Conservation (phyloP, 768 basidiomycete species). For the Tephrocybe sp. region DNA sequence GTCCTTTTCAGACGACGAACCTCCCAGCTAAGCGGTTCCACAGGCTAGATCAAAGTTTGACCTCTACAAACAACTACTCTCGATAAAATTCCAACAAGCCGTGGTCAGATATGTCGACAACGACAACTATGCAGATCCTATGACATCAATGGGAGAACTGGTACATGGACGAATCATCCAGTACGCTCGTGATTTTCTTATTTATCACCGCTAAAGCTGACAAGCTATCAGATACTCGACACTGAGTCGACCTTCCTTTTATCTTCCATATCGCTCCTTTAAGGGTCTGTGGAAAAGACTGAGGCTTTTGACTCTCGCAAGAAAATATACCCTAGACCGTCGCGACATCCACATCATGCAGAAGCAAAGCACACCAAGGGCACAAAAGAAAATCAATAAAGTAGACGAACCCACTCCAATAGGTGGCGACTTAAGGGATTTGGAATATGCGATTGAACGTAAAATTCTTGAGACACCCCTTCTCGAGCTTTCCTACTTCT, state of each 20-base stretch:
- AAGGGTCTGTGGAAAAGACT: constrained; percentile 57
- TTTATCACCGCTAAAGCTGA: background rate
- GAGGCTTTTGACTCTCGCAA: constrained; percentile 40
- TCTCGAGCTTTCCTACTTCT: constrained; percentile 84
- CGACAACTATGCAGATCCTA: constrained; percentile 66
- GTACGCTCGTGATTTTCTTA: constrained; percentile 25
- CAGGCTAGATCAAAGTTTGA: constrained; percentile 84
- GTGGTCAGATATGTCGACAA: constrained; percentile 73
- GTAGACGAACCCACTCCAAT: constrained; percentile 55
- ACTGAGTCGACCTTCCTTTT: constrained; percentile 28
- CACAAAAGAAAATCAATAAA: constrained; percentile 30
- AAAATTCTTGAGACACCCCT: constrained; percentile 76
- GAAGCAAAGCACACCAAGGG: constrained; percentile 8
- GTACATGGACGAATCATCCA: constrained; percentile 57
- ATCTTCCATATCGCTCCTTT: constrained; percentile 39
- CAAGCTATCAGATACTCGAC: constrained; percentile 28
- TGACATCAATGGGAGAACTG: constrained; percentile 64
- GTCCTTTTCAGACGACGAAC: background rate
- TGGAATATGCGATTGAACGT: constrained; percentile 89
- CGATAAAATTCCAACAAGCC: constrained; percentile 67
- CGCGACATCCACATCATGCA: constrained; percentile 28
- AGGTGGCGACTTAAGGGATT: constrained; percentile 51
- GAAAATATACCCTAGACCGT: constrained; percentile 33
- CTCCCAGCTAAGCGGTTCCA: background rate
- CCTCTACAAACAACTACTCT: constrained; percentile 77